These are phyloP conservation scores for Trichoderma simmonsii DNA, from an alignment of 2,329 filamentous ascomycete species.

Conservation along the genomic window DNA sequence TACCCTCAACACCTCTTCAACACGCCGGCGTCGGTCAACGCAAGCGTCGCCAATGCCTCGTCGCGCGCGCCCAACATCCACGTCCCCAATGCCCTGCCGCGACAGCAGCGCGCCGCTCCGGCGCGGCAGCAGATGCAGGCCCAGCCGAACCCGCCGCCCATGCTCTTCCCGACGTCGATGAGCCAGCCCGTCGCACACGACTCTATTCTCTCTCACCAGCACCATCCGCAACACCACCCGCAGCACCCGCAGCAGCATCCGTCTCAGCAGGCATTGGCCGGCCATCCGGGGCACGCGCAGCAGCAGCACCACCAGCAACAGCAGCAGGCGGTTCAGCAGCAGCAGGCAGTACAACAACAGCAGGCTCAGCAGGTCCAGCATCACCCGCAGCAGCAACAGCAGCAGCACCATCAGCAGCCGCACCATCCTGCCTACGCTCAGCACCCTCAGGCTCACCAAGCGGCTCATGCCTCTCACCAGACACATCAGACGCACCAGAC, in stretches of 20 bases:
- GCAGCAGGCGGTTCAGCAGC: slow-evolving; percentile 28
- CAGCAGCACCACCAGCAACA: slow-evolving; percentile 31
- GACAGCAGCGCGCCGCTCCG: slow-evolving; percentile 45
- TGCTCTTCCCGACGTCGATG: slow-evolving; percentile 39
- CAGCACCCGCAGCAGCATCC: slow-evolving; percentile 35
- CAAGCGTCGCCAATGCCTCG: slow-evolving; percentile 47
- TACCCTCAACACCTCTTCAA: slow-evolving; percentile 55
- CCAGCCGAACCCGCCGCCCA: slow-evolving; percentile 37
- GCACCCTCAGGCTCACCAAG: slow-evolving; percentile 27
- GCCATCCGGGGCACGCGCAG: slow-evolving; percentile 32
- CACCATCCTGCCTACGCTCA: slow-evolving; percentile 19
- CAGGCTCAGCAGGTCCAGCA: slow-evolving; percentile 25
- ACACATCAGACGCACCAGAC: slow-evolving; percentile 13
- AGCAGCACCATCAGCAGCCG: slow-evolving; percentile 28
- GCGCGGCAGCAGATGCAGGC: slow-evolving; percentile 46
- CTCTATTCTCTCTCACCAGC: slow-evolving; percentile 42
- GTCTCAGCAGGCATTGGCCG: slow-evolving; percentile 28
- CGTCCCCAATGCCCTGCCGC: slow-evolving; percentile 46
- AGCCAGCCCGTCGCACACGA: slow-evolving; percentile 43
- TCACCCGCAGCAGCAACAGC: slow-evolving; percentile 30
- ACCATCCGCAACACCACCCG: slow-evolving; percentile 32
- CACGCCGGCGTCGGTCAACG: slow-evolving; percentile 44
- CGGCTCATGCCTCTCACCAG: slow-evolving; percentile 24
- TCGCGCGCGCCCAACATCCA: slow-evolving; percentile 44
- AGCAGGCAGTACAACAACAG: slow-evolving; percentile 21